Evolutionary conservation across 257 asterid genomes (phyloP), one percentile per base, ranked within the genome.

Genomic region (Jasminum sambac): DNA sequence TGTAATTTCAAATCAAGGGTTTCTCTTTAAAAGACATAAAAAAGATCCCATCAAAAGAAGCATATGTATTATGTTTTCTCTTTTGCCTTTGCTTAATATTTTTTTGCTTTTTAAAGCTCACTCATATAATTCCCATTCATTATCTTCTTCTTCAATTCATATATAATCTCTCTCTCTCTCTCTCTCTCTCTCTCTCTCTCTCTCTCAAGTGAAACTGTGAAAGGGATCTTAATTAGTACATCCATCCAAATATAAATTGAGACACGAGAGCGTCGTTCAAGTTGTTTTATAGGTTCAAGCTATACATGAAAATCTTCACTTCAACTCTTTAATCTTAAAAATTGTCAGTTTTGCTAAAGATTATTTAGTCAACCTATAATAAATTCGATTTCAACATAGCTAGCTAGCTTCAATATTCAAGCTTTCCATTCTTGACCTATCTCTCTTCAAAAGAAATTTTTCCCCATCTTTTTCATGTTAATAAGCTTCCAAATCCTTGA

Each of bases 111-210:
- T 85, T 82, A 92, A 86, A 86, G 96, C 85, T 81, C 87, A 84
- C 88, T 87, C 84, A 67, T 84, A 85, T 88, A 90, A 88, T 86
- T 84, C 88, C 96, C 91, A 86, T 95, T 92, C 96, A 90, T 90
- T 90, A 87, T 90, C 96, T 83, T 88, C 87, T 89, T 86, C 85
- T 88, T 96, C 84, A 85, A 85, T 88, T 85, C 91, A 88, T 73
- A 80, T 71, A 75, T 76, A 72, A 69, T 82, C 72, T 63, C 77
- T 70, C 76, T 64, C 78, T 68, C 72, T 7, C 5, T 78, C 82
- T 73, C 76, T 69, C 79, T 67, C 71, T 71, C 79, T 74, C 73
- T 65, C 77, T 17, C 26, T 52, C 5, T 52, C 25, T 52, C 1
- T 50, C 62, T 55, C 34, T 21, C 1, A 17, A 11, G 25, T 8